Evolutionary conservation across 1,284 basidiomycete genomes (phyloP).

Genomic region (Cryptococcus wingfieldii): DNA sequence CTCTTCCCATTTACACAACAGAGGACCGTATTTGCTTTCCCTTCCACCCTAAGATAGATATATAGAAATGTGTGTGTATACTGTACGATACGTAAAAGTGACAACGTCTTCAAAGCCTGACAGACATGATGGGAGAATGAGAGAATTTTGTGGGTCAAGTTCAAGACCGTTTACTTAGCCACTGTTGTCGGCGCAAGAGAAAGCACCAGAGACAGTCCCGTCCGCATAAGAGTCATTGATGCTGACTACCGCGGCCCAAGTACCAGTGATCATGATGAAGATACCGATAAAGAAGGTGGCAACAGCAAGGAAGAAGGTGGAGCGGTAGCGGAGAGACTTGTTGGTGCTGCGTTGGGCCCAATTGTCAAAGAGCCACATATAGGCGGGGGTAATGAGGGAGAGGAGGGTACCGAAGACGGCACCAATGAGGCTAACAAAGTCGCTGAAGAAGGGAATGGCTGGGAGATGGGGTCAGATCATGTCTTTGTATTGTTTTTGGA

Average conservation of each 20-base stretch:
- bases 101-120: no score
- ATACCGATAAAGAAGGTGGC: conserved; percentile 35
- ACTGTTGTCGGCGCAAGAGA: conserved; percentile 43
- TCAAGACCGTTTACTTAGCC: no score
- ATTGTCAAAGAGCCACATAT: conserved; percentile 32
- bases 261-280: conserved; percentile 43
- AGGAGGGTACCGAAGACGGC: conserved; percentile 19
- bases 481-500: neutral
- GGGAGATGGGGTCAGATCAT: neutral
- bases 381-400: conserved; percentile 13
- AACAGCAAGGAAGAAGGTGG: conserved; percentile 23
- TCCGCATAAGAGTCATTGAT: conserved; percentile 40
- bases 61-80: no score
- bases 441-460: conserved; percentile 27
- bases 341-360: conserved; percentile 14
- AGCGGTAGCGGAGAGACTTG: conserved; percentile 14
- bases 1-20: no score
- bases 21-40: no score
- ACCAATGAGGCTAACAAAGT: conserved; percentile 26
- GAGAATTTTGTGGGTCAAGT: no score
- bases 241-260: conserved; percentile 38
- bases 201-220: conserved; percentile 40
- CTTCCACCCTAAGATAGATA: no score
- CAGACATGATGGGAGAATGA: no score
- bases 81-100: no score